These are phyloP conservation scores for Pelargonium nanum DNA, from an alignment of 345 rosid species.

Conservation along the genomic window DNA sequence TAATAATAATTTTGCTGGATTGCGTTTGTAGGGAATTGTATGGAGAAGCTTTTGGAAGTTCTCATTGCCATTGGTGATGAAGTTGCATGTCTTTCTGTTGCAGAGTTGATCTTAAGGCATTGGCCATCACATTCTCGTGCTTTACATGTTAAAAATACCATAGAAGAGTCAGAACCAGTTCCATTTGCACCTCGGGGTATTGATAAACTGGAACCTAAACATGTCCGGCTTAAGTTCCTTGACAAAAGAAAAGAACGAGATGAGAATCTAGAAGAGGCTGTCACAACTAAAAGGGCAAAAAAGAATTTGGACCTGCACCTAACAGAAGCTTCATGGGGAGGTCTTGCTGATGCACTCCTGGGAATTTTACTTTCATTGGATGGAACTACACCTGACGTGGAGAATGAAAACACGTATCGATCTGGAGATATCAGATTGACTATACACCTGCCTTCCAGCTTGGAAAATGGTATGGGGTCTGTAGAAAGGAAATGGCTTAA, in stretches of 20 bases:
- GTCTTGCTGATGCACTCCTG: constrained; percentile 54
- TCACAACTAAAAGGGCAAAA: constrained; percentile 46
- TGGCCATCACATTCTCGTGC: constrained; percentile 99
- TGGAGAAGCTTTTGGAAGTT: constrained; percentile 97
- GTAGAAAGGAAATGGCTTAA: constrained; percentile 30
- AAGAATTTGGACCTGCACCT: constrained; percentile 45
- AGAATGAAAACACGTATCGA: constrained; percentile 20
- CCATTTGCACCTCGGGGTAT: constrained; percentile 91
- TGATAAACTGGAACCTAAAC: constrained; percentile 84
- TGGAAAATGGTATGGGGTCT: constrained; percentile 31
- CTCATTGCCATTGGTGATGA: constrained; percentile 98
- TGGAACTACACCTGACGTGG: constrained; percentile 23
- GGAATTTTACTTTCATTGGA: constrained; percentile 50
- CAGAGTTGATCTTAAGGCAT: constrained; percentile 85
- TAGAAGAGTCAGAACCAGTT: constrained; percentile 62
- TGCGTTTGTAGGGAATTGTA: constrained; percentile 78
- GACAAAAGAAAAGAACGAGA: constrained; percentile 73
- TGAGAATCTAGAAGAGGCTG: constrained; percentile 32
- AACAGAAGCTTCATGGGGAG: constrained; percentile 63
- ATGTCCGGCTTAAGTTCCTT: constrained; percentile 68
- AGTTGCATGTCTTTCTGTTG: constrained; percentile 89
- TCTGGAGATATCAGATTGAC: constrained; percentile 71
- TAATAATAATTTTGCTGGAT: constrained; percentile 1
- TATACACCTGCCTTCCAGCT: constrained; percentile 32
- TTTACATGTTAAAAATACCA: constrained; percentile 61